phyloP scores from a whole-genome alignment of 2,329 filamentous ascomycete genomes.

The Hypoxylon rubiginosum region DNA sequence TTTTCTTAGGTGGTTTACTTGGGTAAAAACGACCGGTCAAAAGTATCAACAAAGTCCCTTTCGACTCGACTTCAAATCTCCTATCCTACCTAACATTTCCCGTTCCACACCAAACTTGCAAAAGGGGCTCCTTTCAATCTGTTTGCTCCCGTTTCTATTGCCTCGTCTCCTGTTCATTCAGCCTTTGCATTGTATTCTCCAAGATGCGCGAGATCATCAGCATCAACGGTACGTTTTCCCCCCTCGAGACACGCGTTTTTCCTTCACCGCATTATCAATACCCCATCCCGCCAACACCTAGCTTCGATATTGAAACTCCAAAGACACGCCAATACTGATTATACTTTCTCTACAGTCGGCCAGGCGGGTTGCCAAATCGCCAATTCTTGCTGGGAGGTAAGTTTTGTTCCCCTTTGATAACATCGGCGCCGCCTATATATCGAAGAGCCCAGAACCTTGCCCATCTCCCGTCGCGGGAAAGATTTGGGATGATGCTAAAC shows the following conservation, averaged over 20 bases:
- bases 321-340: constrained; percentile 63
- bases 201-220: constrained; percentile 99
- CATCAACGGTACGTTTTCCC: constrained; percentile 85
- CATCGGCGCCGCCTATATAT: constrained; percentile 18
- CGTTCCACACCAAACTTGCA: constrained; percentile 33
- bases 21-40: constrained; percentile 44
- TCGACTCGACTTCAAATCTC: constrained; percentile 40
- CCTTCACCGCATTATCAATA: constrained; percentile 60
- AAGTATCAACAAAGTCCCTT: constrained; percentile 47
- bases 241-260: constrained; percentile 55
- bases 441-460: constrained; percentile 22
- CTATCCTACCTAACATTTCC: constrained; percentile 41
- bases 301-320: constrained; percentile 37
- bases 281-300: constrained; percentile 37
- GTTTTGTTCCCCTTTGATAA: constrained; percentile 55
- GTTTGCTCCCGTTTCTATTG: constrained; percentile 46
- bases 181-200: constrained; percentile 54
- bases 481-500: constrained; percentile 44
- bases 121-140: constrained; percentile 32
- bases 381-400: constrained; percentile 99
- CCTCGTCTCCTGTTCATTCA: constrained; percentile 51
- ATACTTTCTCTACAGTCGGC: constrained; percentile 79
- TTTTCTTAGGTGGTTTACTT: constrained; percentile 32
- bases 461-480: constrained; percentile 32
- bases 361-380: constrained; percentile 99